Percentiles rank a stretch among this genome's conserved stretches.
Conservation (phyloP, 768 basidiomycete species). For the Pleurotus tuoliensis region DNA sequence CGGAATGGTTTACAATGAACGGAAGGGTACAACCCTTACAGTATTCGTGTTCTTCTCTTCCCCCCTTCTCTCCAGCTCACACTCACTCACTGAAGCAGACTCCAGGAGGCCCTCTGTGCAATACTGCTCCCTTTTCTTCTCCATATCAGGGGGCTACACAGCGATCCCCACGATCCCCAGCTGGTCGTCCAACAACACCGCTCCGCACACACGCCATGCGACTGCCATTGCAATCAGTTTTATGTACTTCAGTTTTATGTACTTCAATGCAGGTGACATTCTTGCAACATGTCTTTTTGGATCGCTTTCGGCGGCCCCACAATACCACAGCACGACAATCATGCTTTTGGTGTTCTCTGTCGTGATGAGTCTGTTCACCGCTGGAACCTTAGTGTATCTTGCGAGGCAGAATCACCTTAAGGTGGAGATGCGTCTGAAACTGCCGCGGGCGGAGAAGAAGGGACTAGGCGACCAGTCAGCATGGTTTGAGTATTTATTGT, state of each 20-base stretch:
- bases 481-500: constrained; percentile 51
- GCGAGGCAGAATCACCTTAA: constrained; percentile 42
- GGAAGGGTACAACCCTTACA: too few relatives aligned
- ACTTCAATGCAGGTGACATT: constrained; percentile 58
- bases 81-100: constrained; percentile 14
- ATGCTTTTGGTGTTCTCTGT: constrained; percentile 35
- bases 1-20: too few relatives aligned
- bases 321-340: constrained; percentile 45
- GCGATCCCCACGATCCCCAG: constrained; percentile 48
- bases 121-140: constrained; percentile 55
- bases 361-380: constrained; percentile 30
- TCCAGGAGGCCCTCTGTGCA: constrained; percentile 34
- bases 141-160: constrained; percentile 47
- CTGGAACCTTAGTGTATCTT: constrained; percentile 36
- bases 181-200: constrained; percentile 61
- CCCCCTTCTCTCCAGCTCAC: too few relatives aligned
- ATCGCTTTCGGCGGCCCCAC: constrained; percentile 41
- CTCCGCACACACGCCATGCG: constrained; percentile 52
- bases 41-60: too few relatives aligned
- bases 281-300: constrained; percentile 28
- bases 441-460: constrained; percentile 23
- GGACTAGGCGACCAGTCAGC: constrained; percentile 47
- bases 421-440: constrained; percentile 26
- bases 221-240: constrained; percentile 55
- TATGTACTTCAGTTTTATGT: constrained; percentile 52